These are phyloP conservation scores for Silybum marianum DNA, from an alignment of 129 eudicot genomes.

Conservation along the genomic window DNA sequence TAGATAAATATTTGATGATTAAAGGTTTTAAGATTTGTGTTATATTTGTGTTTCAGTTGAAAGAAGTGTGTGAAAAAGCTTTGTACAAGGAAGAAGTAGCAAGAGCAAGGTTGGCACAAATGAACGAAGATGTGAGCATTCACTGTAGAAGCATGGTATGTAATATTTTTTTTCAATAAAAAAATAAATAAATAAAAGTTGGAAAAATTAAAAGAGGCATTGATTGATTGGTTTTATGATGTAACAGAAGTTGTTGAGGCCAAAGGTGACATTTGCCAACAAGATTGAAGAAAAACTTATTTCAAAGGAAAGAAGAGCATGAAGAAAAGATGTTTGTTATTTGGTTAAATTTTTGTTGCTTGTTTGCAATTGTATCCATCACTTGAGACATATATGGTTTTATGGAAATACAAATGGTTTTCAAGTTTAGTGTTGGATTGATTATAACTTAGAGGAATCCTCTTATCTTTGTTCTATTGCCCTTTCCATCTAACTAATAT, in stretches of 20 bases:
- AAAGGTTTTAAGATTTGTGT: neutral
- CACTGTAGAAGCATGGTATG: conserved; percentile 44
- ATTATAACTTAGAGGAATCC: neutral
- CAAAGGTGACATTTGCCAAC: conserved; percentile 44
- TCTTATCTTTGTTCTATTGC: neutral
- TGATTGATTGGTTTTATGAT: conserved; percentile 11
- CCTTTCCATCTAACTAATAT: neutral
- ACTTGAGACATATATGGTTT: neutral
- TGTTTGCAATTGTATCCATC: neutral
- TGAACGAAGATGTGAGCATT: conserved; percentile 39
- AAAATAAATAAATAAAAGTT: neutral
- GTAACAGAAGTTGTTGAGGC: conserved; percentile 37
- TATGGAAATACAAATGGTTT: neutral
- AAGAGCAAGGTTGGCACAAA: conserved; percentile 33
- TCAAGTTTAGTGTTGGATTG: neutral
- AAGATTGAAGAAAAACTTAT: conserved; percentile 41
- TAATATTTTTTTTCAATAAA: neutral
- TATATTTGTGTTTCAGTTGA: conserved; percentile 24
- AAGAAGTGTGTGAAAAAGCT: conserved; percentile 39
- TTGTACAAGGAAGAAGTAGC: conserved; percentile 40
- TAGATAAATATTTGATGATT: neutral
- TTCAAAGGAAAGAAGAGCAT: conserved; percentile 26
- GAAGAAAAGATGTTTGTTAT: neutral
- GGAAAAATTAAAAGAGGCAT: neutral
- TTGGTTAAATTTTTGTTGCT: neutral